Percentiles rank a stretch among this genome's conserved stretches.
Evolutionary conservation across 257 asterid genomes (phyloP).

Genomic region (Solanum piurae): DNA sequence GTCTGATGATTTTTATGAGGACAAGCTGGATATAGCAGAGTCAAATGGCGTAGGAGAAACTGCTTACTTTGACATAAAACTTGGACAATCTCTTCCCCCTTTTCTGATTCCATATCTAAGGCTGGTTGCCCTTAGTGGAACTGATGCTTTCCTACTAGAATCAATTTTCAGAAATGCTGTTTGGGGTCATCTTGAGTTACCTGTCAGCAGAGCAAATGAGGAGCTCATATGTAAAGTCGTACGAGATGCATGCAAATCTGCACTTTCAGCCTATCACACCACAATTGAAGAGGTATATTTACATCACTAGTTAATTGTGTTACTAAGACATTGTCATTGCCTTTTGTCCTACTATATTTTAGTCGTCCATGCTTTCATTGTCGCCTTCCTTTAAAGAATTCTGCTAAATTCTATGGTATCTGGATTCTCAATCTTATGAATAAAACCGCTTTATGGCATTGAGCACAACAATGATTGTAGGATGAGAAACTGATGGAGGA

Average conservation of each 20-base stretch:
- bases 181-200: constrained; percentile 81
- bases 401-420: not conserved
- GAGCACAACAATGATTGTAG: constrained; percentile 22
- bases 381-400: not conserved
- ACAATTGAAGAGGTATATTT: constrained; percentile 71
- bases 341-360: not conserved
- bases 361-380: not conserved
- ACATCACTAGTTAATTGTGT: not conserved
- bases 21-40: constrained; percentile 90
- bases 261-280: constrained; percentile 73
- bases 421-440: not conserved
- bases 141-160: constrained; percentile 86
- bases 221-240: constrained; percentile 75
- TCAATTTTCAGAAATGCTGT: constrained; percentile 66
- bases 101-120: constrained; percentile 70
- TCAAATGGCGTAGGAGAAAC: constrained; percentile 53
- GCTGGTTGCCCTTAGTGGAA: constrained; percentile 72
- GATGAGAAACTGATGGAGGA: constrained; percentile 63
- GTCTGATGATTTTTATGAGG: constrained; percentile 54
- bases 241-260: constrained; percentile 64
- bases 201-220: constrained; percentile 81
- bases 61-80: constrained; percentile 72
- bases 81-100: constrained; percentile 64
- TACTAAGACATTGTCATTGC: not conserved
- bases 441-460: not conserved